Base-by-base conservation (phyloP, 768 basidiomycete species). In the Daedaleopsis nitida region DNA sequence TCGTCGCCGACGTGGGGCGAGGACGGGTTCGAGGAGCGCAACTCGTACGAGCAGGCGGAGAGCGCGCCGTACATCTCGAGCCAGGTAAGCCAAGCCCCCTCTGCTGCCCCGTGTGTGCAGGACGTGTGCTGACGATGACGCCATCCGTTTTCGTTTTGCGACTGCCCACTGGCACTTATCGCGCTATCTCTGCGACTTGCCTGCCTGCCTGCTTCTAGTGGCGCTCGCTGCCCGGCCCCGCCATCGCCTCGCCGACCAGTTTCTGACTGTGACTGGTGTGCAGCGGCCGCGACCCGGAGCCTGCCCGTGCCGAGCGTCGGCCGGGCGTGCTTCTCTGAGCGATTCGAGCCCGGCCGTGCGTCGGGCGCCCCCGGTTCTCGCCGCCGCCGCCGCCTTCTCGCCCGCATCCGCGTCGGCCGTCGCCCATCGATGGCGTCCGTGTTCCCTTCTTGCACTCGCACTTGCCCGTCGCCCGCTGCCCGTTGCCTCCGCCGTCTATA, bases 221-320 rank as follows among this genome's bases (percentile, higher is more conserved):
- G 75, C 67, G 73, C 58, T 70, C 68, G 45, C 68, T 76, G 60
- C 75, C 75, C 54, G 75, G 75, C 53, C 75, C 75, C 21, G 75
- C 74, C 32, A 67, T 69, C 58, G 67, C 68, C 23, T 68, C 67
- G 27, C 65, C 68, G 55, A 60, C 55, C 16, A 60, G 59, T 34
- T 61, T 65, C 43, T 65, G 55, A 63, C 42, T 42, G 13, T 11
- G 11, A 10, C 4, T 10, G 17, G 10, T 10, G 39, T 11, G 2
- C 39, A 10, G 39, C 37, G 3, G 11, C n/a, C 21, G 23, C 3
- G 17, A 23, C 43, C n/a, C 38, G 62, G 50, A 4, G 27, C 27
- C 38, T 38, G 17, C 43, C 19, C 39, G 48, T 16, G 39, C 24
- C 1, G 43, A 10, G 24, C 19, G 16, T 17, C 45, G 35, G 16